Base-by-base conservation (phyloP, 108 stramenopile species). In the Bacterosira constricta region DNA sequence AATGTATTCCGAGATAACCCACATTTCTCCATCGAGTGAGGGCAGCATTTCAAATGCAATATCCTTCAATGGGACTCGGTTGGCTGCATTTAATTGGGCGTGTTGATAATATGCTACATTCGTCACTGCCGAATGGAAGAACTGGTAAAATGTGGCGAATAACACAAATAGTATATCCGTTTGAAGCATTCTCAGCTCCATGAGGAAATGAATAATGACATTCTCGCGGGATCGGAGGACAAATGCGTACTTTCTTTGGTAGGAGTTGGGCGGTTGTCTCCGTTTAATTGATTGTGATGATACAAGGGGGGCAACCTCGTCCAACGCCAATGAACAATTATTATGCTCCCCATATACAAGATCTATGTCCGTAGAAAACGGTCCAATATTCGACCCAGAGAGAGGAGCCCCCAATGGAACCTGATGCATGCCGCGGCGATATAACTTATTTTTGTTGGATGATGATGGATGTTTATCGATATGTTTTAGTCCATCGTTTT, bases 1-100 rank as follows among this genome's bases (percentile, higher is more conserved):
- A 17, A 77, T 31, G 31, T 71, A 63, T 54, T 77, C 76, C 30
- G 76, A 77, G 20, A 80, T 27, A 18, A 71, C 63, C 71, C 71
- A 71, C 60, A 49, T 27, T 4, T 39, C 32, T 2, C 71, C 71
- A 13, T 49, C 60, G 8, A 71, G 60, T 6, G 36, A 9, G 29
- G 71, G 71, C 15, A 71, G 60, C 7, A 23, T 15, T 4, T 71
- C 60, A 41, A 63, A 71, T 29, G 60, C 71, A 6, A 62, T 18
- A 53, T 71, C 71, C 32, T 26, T 62, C 34, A 71, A 34, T 1
- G 60, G 71, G 1, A 71, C 61, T 3, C 71, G 44, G 12, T 71
- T 60, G 18, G 71, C 71, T 2, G 71, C 71, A 13, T 25, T 50
- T 18, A 71, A 27, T 71, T 71, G 47, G 4, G 71, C 50, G 30